Evolutionary conservation across 2,329 filamentous ascomycete species (phyloP).

Genomic region (Ambrosiella cleistominuta): DNA sequence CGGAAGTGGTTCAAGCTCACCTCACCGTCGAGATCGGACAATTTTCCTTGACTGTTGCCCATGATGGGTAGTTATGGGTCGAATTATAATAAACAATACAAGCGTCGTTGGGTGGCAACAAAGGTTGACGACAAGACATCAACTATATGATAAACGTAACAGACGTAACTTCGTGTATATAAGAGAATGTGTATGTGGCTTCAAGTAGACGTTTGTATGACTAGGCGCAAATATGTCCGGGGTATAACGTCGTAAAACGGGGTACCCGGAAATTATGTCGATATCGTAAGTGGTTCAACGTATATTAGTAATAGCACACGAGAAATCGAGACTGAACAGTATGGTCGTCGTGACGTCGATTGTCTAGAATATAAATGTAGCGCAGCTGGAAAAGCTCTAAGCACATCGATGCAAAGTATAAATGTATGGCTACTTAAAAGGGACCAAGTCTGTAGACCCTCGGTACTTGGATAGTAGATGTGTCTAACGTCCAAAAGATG

Average conservation of each 20-base stretch:
- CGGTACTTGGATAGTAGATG: too few species aligned
- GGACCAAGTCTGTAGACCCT: too few species aligned
- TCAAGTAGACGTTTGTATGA: neutral
- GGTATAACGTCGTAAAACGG: neutral
- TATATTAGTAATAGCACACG: too few species aligned
- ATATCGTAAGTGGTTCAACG: too few species aligned
- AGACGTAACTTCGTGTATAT: neutral
- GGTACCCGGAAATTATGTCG: too few species aligned
- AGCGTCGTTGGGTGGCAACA: neutral
- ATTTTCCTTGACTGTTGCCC: conserved; percentile 93
- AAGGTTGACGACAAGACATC: neutral
- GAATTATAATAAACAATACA: neutral
- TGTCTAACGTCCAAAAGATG: too few species aligned
- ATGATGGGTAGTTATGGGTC: conserved; percentile 22
- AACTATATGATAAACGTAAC: neutral
- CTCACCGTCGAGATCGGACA: conserved; percentile 85
- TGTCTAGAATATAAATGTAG: too few species aligned
- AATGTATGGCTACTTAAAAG: too few species aligned
- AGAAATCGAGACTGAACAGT: too few species aligned
- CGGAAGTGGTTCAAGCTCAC: conserved; percentile 97
- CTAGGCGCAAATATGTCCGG: neutral
- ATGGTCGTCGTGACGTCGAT: too few species aligned
- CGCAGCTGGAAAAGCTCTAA: too few species aligned
- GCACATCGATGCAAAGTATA: too few species aligned
- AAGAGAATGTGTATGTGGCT: neutral